Base-by-base conservation (phyloP, 164 flowering plant genomes). In the Umbellularia californica region DNA sequence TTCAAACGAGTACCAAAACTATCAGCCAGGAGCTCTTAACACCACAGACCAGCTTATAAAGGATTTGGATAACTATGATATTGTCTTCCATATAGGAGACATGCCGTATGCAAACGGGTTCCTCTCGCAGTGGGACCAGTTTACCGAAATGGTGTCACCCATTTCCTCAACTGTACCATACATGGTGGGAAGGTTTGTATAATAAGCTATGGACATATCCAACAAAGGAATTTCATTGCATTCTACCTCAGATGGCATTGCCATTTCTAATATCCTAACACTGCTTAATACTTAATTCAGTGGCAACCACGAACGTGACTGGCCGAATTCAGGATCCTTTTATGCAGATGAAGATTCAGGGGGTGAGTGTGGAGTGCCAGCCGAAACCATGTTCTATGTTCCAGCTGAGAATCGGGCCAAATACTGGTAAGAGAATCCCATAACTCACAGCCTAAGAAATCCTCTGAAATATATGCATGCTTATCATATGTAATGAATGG, bases 101-200 rank as follows among this genome's bases (percentile, higher is more conserved):
- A 65, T 92, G 47, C 12, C 87, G 23, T 92, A 92, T 79, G 79
- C 98, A 58, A 94, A 91, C 79, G 97, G 97, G 33, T 94, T 90
- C 68, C 67, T 94, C 69, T 94, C 97, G 6, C 97, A 92, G 73
- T 94, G 98, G 97, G 98, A 94, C 76, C 98, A 92, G 76, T 94
- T 92, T 79, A 92, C 98, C 0, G 75, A 94, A 58, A 94, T 88
- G 79, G 87, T 94, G 50, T 90, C 87, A 74, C 97, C 98, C 20
- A 90, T 94, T 68, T 86, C 97, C 41, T 91, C 98, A 65, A 69
- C 84, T 24, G 91, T 88, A 12, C 96, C 98, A 23, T 92, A 91
- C 75, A 94, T 94, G 98, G 58, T 90, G 71, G 98, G 84, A 24
- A 94, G 98, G 98, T 91, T 15, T 82, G 35, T 35, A 17, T 62